A percentile compares a stretch with the other conserved stretches of the same genome.
phyloP scores from a whole-genome alignment of 441 rosid species.

The Pelargonium cotyledonis region DNA sequence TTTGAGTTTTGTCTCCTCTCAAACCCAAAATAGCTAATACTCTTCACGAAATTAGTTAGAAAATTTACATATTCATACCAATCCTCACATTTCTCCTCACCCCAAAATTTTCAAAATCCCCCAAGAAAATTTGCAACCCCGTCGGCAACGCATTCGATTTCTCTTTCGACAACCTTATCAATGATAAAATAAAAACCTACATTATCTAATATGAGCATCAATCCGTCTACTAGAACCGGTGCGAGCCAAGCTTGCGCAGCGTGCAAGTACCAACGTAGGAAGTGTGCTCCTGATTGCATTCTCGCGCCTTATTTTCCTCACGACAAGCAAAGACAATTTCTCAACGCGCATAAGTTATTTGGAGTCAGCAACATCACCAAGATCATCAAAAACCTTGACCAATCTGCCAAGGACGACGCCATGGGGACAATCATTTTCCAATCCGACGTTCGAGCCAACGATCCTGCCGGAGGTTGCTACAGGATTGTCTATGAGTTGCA shows the following conservation, averaged over 20 bases:
- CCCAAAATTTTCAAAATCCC: slow-evolving; percentile 19
- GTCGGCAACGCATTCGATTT: neutral
- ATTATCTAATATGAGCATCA: neutral
- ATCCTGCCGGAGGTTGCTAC: slow-evolving; percentile 80
- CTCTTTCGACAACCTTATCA: neutral
- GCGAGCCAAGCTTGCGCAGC: slow-evolving; percentile 91
- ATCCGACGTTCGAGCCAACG: slow-evolving; percentile 79
- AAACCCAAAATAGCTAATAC: too few species aligned
- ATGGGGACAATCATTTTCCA: slow-evolving; percentile 79
- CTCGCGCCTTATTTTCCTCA: slow-evolving; percentile 94
- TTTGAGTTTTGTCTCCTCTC: too few species aligned
- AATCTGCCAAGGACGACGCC: slow-evolving; percentile 63
- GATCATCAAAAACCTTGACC: slow-evolving; percentile 60
- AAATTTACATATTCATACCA: neutral
- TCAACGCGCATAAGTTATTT: slow-evolving; percentile 83
- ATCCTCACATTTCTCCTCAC: slow-evolving; percentile 53
- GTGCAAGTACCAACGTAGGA: slow-evolving; percentile 92
- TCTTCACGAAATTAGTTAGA: too few species aligned
- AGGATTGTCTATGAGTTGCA: slow-evolving; percentile 60
- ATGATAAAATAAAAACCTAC: neutral
- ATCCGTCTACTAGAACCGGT: neutral
- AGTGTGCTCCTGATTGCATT: slow-evolving; percentile 87
- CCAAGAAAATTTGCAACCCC: slow-evolving; percentile 1
- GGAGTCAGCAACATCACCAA: slow-evolving; percentile 88
- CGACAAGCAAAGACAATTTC: slow-evolving; percentile 71